These are phyloP conservation scores for Talaromyces liani DNA, from an alignment of 495 filamentous ascomycete species.

Conservation along the genomic window DNA sequence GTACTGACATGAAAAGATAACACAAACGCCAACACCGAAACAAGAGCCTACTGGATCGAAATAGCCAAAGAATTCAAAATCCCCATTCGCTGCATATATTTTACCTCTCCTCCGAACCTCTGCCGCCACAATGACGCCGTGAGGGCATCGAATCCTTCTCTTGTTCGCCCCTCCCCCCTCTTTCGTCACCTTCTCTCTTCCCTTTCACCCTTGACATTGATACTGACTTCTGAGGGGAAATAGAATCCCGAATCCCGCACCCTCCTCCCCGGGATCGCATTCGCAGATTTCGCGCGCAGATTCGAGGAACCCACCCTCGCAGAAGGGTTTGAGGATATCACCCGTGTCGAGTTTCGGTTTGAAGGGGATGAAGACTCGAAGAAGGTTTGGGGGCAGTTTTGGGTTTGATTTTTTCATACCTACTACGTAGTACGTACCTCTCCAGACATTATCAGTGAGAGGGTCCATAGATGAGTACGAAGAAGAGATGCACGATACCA, in stretches of 20 bases:
- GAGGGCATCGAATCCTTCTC: conserved; percentile 56
- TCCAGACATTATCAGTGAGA: neutral
- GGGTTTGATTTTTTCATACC: conserved; percentile 60
- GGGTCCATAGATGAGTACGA: too few relatives aligned
- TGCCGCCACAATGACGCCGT: conserved; percentile 90
- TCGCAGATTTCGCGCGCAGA: conserved; percentile 60
- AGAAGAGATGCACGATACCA: too few relatives aligned
- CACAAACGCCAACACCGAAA: conserved; percentile 78
- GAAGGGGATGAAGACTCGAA: conserved; percentile 47
- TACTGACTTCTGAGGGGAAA: conserved; percentile 18
- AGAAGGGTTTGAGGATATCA: conserved; percentile 82
- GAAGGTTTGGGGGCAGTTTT: conserved; percentile 62
- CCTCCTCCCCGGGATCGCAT: conserved; percentile 71
- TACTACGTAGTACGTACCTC: neutral
- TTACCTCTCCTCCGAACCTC: conserved; percentile 61
- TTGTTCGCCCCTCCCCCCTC: too few relatives aligned
- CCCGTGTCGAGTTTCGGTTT: conserved; percentile 61
- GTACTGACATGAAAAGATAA: conserved; percentile 50
- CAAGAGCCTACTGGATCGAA: conserved; percentile 64
- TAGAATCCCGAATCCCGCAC: conserved; percentile 77
- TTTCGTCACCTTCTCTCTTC: too few relatives aligned
- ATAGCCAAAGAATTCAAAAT: conserved; percentile 62
- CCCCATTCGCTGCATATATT: conserved; percentile 80
- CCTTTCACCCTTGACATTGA: neutral
- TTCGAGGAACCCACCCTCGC: conserved; percentile 61